Evolutionary conservation across 768 basidiomycete genomes (phyloP), one percentile per base, ranked within the genome.

Genomic region (Tephrocybe sp.): DNA sequence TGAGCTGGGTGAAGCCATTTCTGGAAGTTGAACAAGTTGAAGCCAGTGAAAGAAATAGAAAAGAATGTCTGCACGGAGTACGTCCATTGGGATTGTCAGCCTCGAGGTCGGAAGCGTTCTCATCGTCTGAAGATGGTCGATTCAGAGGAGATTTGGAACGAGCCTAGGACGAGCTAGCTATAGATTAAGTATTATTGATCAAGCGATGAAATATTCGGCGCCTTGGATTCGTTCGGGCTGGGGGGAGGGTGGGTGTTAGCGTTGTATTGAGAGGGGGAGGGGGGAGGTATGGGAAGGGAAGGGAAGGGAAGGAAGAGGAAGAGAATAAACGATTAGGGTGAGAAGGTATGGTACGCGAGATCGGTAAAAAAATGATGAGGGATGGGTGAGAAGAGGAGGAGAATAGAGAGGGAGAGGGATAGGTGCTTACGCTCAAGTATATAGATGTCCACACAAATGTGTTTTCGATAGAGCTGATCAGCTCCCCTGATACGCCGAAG

Each of bases 191-290:
- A n/a, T n/a, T n/a, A n/a, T n/a, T 97, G 64, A 98, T 93, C 34
- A 98, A 77, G 4, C 98, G 70, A 99, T 94, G 24, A 93, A 93
- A 67, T 99, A 98, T 63, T 91, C 89, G 1, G 93, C 93, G 44
- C 97, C 97, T 72, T 98, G 94, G 69, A 99, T 98, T 49, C 97
- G 93, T 64, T 98, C 97, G 18, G 97, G 97, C 97, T 99, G 68
- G 39, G n/a, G n/a, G n/a, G n/a, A n/a, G n/a, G 45, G 31, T 33
- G 43, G 40, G 39, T 1, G 13, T 13, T 9, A n/a, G 2, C 3
- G 15, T 4, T 23, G 19, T 24, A 9, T 23, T 0, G 7, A 23
- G 4, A 19, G 11, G 21, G 58, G n/a, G n/a, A n/a, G 50, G 46
- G 42, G 21, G 34, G 27, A 34, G 21, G 54, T 44, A 44, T 37